A percentile compares a stretch with the other conserved stretches of the same genome.
Evolutionary conservation across 2,329 filamentous ascomycete species (phyloP).

Genomic region (Aphanocladium album): DNA sequence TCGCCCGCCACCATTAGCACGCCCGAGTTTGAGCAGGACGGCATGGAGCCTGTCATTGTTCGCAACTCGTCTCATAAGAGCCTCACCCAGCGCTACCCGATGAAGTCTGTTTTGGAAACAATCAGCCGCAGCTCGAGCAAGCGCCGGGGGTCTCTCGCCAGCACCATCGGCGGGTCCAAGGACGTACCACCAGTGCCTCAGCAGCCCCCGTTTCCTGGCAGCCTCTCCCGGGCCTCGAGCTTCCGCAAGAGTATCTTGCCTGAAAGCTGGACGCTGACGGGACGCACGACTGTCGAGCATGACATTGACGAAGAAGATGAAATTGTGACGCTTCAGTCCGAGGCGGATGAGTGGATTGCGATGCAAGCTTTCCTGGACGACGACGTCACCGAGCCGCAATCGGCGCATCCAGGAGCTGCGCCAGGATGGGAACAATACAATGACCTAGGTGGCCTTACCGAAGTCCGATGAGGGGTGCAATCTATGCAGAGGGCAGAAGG

Average conservation of each 20-base stretch:
- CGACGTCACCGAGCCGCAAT: conserved; percentile 14
- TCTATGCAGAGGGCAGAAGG: no score
- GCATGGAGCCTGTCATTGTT: conserved; percentile 7
- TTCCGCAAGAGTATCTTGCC: conserved; percentile 18
- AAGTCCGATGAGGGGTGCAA: conserved; percentile 26
- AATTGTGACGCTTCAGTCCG: conserved; percentile 17
- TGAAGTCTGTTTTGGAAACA: conserved; percentile 8
- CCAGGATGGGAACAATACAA: conserved; percentile 43
- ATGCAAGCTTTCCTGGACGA: conserved; percentile 34
- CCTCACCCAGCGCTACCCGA: conserved; percentile 12
- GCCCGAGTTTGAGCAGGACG: not conserved
- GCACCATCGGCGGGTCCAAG: conserved; percentile 1
- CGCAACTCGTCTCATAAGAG: conserved; percentile 14
- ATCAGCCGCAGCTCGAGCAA: conserved; percentile 9
- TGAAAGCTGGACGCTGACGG: conserved; percentile 15
- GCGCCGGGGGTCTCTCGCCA: not conserved
- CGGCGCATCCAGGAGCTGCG: conserved; percentile 21
- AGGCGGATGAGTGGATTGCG: conserved; percentile 32
- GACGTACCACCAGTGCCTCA: conserved; percentile 6
- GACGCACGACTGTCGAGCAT: conserved; percentile 7
- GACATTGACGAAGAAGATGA: conserved; percentile 24
- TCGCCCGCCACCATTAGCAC: not conserved
- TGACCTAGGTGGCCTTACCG: conserved; percentile 41
- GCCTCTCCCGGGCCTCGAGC: not conserved
- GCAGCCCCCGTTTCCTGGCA: not conserved